Conservation (phyloP, 176 grass and related monocot genomes). For the Saccharum officinarum region DNA sequence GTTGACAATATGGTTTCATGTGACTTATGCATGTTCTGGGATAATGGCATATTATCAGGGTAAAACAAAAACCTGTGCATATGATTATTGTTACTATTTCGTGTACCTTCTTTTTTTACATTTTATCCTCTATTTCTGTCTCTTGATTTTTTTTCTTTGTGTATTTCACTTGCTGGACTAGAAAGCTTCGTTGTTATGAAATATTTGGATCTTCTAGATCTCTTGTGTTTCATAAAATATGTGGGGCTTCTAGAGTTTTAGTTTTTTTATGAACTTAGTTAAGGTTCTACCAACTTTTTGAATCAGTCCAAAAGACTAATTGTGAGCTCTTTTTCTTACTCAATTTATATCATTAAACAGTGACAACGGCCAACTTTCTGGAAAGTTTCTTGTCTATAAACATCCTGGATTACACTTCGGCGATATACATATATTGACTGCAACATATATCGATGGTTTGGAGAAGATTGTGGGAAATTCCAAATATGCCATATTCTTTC, state of each 20-base stretch:
- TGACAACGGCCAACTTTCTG: constrained; percentile 62
- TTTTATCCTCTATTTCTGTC: not conserved
- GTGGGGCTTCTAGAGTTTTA: not conserved
- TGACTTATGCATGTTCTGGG: not conserved
- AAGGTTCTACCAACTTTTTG: not conserved
- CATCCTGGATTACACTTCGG: constrained; percentile 77
- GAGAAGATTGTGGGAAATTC: constrained; percentile 54
- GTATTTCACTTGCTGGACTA: not conserved
- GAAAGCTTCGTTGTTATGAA: not conserved
- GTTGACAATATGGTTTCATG: not conserved
- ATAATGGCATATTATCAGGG: not conserved
- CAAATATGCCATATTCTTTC: constrained; percentile 76
- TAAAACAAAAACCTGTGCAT: not conserved
- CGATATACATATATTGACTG: constrained; percentile 60
- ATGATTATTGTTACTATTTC: not conserved
- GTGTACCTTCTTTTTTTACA: not conserved
- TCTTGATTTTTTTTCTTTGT: not conserved
- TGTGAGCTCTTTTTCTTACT: constrained; percentile 5
- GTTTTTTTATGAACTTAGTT: not conserved
- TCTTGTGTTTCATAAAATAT: not conserved
- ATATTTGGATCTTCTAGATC: not conserved
- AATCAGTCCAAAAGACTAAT: not conserved
- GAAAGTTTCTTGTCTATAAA: constrained; percentile 72
- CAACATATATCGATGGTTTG: constrained; percentile 46
- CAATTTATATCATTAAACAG: constrained; percentile 42